These are phyloP conservation scores for Bryoerythrophyllum caledonicum DNA, from an alignment of 225 moss, liverwort and hornwort genomes.

Conservation along the genomic window DNA sequence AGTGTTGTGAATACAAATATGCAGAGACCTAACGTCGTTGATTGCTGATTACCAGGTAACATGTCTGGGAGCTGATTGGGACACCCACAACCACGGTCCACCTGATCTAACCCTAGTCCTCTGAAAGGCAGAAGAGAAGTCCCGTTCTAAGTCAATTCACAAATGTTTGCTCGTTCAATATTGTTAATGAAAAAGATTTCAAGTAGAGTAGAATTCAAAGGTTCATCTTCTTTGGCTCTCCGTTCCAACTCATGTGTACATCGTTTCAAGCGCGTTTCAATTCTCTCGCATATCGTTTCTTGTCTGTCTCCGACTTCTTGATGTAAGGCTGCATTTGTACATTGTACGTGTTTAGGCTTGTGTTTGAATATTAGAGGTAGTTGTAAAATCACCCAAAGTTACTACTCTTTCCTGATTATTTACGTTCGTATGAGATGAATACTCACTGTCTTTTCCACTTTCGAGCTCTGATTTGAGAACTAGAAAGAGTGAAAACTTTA, in stretches of 20 bases:
- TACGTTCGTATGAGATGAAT: too few relatives aligned
- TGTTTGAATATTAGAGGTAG: too few relatives aligned
- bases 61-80: neutral
- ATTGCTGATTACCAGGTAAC: constrained; percentile 8
- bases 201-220: neutral
- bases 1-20: neutral
- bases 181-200: neutral
- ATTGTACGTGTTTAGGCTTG: neutral
- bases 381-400: too few relatives aligned
- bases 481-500: too few relatives aligned
- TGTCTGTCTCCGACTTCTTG: constrained; percentile 69
- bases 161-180: constrained; percentile 1
- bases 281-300: constrained; percentile 69
- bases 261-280: constrained; percentile 58
- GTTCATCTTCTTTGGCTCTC: neutral
- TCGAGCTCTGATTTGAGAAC: too few relatives aligned
- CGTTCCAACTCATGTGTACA: neutral
- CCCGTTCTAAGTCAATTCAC: neutral
- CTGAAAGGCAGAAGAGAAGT: constrained; percentile 6
- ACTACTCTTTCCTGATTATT: too few relatives aligned
- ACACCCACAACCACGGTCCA: neutral
- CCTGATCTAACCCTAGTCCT: constrained; percentile 9
- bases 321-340: constrained; percentile 61
- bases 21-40: neutral
- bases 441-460: too few relatives aligned